Base-by-base conservation (phyloP, 139 green algal species). In the Closterium sp. region DNA sequence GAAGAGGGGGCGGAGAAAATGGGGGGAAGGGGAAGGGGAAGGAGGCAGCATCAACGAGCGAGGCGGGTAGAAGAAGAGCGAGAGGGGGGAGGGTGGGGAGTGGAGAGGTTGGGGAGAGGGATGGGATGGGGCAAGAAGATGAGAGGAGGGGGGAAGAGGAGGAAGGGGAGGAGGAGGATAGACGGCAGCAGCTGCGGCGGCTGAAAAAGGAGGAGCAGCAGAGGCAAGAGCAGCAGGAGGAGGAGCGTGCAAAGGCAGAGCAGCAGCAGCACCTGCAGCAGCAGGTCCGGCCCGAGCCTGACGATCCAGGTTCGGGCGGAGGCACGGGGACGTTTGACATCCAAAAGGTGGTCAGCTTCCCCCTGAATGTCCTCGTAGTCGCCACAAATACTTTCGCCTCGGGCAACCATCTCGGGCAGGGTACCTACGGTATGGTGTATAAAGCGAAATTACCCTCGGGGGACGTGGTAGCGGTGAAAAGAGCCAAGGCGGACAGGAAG, bases 391-490 rank as follows among this genome's bases (percentile, higher is more conserved):
- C 24, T 31, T 87, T 87, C 28, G 85, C 85, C 85, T 30, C 85
- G 85, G 85, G 28, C 85, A 87, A 87, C 85, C 85, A 87, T 24
- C 85, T 87, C 28, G 85, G 85, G 28, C 85, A 87, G 28, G 85
- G 85, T 24, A 87, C 28, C 85, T 87, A 87, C 85, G 85, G 85
- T 17, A 87, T 87, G 85, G 85, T 87, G 85, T 87, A 87, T 27
- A 87, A 87, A 27, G 85, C 85, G 28, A 87, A 87, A 31, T 31
- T 87, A 31, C n/a, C n/a, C 28, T 87, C 85, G 1, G 85, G 85
- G 28, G 85, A 87, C 28, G 28, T 87, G 85, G 85, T 87, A 31
- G 85, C 85, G 85, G 85, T 87, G 85, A 87, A 87, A 31, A 30
- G 85, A 32, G 85, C 85, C 85, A 87, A 87, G 85, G n/a, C 85